Base-by-base conservation (phyloP, 306 rosid species). In the Cercis canadensis region DNA sequence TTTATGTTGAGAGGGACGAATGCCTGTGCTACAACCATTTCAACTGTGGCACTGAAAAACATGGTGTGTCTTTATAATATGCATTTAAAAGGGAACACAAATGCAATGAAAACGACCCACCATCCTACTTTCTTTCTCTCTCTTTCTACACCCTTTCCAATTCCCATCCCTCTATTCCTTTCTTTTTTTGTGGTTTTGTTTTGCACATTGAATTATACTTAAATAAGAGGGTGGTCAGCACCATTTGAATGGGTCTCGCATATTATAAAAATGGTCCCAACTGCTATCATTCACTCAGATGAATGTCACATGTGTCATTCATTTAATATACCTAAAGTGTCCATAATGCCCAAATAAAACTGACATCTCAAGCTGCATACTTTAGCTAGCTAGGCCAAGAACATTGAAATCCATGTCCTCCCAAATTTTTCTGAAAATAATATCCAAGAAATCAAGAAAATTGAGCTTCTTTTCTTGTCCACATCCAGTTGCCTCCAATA, bases 11-110 rank as follows among this genome's bases (percentile, higher is more conserved):
- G 86, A 89, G 87, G 69, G 96, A 92, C 92, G 79, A 81, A 69
- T 76, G 83, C 78, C 79, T 82, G 84, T 45, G 74, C 78, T 24
- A 58, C 56, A 73, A 78, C 75, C 78, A 81, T 80, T 77, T 76
- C 87, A 87, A 86, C 95, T 82, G 78, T 84, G 95, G 95, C 98
- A 92, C 98, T 92, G 98, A 92, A 92, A 92, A 89, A 84, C 95
- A 92, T 89, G 96, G 62, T 32, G 41, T 77, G 37, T 63, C 31
- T 61, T 72, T 68, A 51, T 43, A 39, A 66, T 75, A 44, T 67
- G 74, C 80, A 74, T 81, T 88, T 83, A 71, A 72, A 81, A 75
- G 80, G 64, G 29, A 75, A 36, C 83, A 65, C 81, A 85, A 78
- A 85, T 79, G 80, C 92, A 62, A 4, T 58, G 95, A 89, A 78